These are phyloP conservation scores for Fagopyrum homotropicum DNA, from an alignment of 148 eudicot genomes.

Conservation along the genomic window DNA sequence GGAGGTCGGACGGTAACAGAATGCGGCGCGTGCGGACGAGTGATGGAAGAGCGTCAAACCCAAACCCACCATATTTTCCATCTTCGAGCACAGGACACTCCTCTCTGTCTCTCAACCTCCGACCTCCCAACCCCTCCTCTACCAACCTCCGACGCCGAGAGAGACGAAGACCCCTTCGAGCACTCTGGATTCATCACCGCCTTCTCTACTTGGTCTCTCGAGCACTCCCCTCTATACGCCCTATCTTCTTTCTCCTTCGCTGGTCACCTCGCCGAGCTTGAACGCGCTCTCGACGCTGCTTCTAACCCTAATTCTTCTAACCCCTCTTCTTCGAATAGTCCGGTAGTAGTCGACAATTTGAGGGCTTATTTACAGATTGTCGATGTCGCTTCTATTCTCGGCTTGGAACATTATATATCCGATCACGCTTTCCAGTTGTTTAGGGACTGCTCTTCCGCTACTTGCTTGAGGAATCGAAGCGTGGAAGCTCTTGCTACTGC, in stretches of 20 bases:
- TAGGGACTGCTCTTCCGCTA: slow-evolving; percentile 91
- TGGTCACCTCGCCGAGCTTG: slow-evolving; percentile 87
- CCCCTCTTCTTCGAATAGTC: slow-evolving; percentile 31
- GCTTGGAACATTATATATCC: slow-evolving; percentile 64
- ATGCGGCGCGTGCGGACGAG: slow-evolving; percentile 82
- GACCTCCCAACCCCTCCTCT: slow-evolving; percentile 57
- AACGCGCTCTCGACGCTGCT: slow-evolving; percentile 56
- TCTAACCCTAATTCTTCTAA: slow-evolving; percentile 9
- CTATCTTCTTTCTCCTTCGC: slow-evolving; percentile 64
- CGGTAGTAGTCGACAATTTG: slow-evolving; percentile 77
- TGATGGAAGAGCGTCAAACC: slow-evolving; percentile 66
- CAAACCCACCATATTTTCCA: slow-evolving; percentile 83
- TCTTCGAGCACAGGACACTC: slow-evolving; percentile 67
- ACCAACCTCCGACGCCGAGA: slow-evolving; percentile 15
- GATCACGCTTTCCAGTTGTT: slow-evolving; percentile 94
- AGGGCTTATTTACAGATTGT: slow-evolving; percentile 89
- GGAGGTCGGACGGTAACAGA: slow-evolving; percentile 52
- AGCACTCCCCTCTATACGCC: slow-evolving; percentile 53
- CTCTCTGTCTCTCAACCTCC: slow-evolving; percentile 75
- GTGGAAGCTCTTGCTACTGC: slow-evolving; percentile 96
- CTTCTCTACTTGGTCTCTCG: slow-evolving; percentile 83
- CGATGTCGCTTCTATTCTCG: slow-evolving; percentile 76
- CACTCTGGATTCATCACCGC: slow-evolving; percentile 89
- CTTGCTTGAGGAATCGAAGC: slow-evolving; percentile 93
- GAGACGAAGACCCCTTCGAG: slow-evolving; percentile 68